These are phyloP conservation scores for Cyberlindnera galapagoensis DNA, from an alignment of 805 yeast genomes.

Conservation along the genomic window DNA sequence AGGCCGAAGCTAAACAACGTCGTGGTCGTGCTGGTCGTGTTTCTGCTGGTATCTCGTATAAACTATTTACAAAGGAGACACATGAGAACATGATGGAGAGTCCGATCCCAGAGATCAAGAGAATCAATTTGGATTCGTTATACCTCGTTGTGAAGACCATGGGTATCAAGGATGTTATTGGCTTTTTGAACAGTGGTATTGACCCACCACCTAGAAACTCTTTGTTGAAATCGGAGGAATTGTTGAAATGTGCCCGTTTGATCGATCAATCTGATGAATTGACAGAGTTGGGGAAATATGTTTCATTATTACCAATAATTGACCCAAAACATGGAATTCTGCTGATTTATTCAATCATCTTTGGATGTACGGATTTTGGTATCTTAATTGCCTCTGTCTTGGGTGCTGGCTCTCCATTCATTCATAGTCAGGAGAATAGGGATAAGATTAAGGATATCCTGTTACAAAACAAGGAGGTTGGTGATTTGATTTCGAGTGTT, in stretches of 20 bases:
- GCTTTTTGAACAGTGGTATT: constrained; percentile 66
- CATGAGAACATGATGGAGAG: constrained; percentile 56
- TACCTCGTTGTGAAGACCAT: constrained; percentile 82
- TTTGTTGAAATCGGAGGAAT: constrained; percentile 33
- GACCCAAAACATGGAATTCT: constrained; percentile 84
- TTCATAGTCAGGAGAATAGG: constrained; percentile 53
- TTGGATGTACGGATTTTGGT: constrained; percentile 74
- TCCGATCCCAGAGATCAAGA: constrained; percentile 84
- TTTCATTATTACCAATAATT: constrained; percentile 74
- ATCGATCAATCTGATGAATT: constrained; percentile 41
- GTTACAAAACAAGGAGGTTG: constrained; percentile 40
- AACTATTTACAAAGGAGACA: constrained; percentile 62
- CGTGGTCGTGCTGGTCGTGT: constrained; percentile 99
- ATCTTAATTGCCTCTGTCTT: constrained; percentile 76
- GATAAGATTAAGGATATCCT: constrained; percentile 50
- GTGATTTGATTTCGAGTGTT: constrained; percentile 69
- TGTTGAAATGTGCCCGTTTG: constrained; percentile 69
- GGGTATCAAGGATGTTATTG: constrained; percentile 70
- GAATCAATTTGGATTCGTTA: constrained; percentile 78
- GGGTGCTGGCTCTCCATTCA: constrained; percentile 70
- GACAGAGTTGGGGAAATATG: constrained; percentile 73
- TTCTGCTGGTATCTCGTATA: constrained; percentile 73
- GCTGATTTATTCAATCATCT: constrained; percentile 70
- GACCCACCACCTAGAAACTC: constrained; percentile 63
- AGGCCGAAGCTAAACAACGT: constrained; percentile 85